Conservation (phyloP, 1,139 yeast species). For the Taphrina deformans region DNA sequence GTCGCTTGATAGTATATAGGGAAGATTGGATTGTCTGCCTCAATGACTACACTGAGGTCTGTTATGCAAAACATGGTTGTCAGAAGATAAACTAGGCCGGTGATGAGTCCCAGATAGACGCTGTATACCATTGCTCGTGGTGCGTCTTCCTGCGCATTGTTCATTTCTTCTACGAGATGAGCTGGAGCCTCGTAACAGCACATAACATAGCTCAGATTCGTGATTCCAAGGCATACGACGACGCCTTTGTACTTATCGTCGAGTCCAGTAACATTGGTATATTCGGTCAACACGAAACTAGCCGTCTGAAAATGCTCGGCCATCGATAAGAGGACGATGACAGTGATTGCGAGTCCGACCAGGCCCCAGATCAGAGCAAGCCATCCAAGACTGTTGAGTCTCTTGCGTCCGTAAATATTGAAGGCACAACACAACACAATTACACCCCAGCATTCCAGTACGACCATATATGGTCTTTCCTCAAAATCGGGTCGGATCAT, state of each 20-base stretch:
- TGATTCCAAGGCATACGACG: conserved; percentile 57
- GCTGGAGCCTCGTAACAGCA: conserved; percentile 83
- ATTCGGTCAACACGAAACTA: conserved; percentile 40
- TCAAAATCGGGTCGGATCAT: conserved; percentile 37
- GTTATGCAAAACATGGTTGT: conserved; percentile 74
- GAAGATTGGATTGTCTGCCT: conserved; percentile 55
- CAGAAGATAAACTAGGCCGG: conserved; percentile 69
- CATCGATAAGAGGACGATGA: conserved; percentile 41
- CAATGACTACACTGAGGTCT: conserved; percentile 64
- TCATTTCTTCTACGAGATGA: conserved; percentile 79
- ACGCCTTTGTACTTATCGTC: conserved; percentile 39
- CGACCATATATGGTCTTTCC: conserved; percentile 35
- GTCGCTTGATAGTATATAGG: conserved; percentile 68
- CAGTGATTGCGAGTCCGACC: conserved; percentile 40
- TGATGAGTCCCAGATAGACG: conserved; percentile 61
- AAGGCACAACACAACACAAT: conserved; percentile 31
- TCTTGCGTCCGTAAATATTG: conserved; percentile 40
- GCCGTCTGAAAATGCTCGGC: conserved; percentile 41
- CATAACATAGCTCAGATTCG: conserved; percentile 73
- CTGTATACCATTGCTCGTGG: conserved; percentile 75
- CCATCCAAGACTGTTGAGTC: conserved; percentile 41
- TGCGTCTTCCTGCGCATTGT: conserved; percentile 57
- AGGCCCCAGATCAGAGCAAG: conserved; percentile 41
- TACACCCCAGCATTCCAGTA: conserved; percentile 36
- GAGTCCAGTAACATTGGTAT: conserved; percentile 40